Evolutionary conservation across 106 monocot species (phyloP), one percentile per base, ranked within the genome.

Genomic region (Gastrodia elata): DNA sequence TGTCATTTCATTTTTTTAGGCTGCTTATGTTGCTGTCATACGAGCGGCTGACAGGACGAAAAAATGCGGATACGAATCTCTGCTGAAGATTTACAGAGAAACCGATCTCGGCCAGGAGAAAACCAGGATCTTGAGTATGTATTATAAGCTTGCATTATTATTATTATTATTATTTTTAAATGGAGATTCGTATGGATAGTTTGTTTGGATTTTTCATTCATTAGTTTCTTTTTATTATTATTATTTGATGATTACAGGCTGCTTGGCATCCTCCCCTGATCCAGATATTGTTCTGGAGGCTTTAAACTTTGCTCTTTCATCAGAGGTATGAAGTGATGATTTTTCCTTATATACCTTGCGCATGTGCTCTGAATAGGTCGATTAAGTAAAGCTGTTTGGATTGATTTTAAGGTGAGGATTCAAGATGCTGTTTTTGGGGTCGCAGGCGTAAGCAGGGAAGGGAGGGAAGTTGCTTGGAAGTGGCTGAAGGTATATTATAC

Each of bases 11-110:
- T 65, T 73, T 34, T 71, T 74, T 68, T 73, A 98, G 97, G 90
- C 97, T 70, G 86, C 97, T 71, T 98, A 93, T 80, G 74, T 91
- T 77, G 84, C 84, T 64, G 86, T 93, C 64, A 98, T 98, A 84
- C 80, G 68, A 68, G 74, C 38, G 46, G 86, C 77, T 41, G 83
- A 64, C 16, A 41, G 27, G n/a, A 74, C 86, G 56, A 79, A 85
- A 64, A 93, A 70, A 77, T 93, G 81, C 32, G 84, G 90, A 38
- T 98, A 85, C 78, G 86, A 91, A 24, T 86, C 86, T 71, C 88
- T 98, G 74, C 72, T 98, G 44, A 91, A 76, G 65, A 59, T 98
- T 52, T 98, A 88, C 46, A 81, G 85, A 74, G 88, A 98, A 57
- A 78, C 84, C 5, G 88, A 88, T 81, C 58, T 91, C 48, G 85